phyloP scores from a whole-genome alignment of 75 land plant species.

The Cryptomeria japonica region DNA sequence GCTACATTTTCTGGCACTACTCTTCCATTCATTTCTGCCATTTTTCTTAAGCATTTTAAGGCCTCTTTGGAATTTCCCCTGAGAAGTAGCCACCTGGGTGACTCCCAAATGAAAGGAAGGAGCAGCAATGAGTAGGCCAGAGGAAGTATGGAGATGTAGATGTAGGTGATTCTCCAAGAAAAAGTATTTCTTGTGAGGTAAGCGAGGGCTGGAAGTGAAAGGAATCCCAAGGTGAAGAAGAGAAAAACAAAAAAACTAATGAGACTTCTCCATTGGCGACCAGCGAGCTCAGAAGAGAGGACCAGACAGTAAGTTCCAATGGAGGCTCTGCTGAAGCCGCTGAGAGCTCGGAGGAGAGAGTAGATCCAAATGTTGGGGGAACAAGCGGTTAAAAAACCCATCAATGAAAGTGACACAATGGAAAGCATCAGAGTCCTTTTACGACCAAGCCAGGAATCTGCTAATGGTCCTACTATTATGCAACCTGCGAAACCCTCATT shows the following conservation, averaged over 20 bases:
- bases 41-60: conserved; percentile 31
- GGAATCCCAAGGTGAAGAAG: conserved; percentile 55
- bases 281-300: background rate
- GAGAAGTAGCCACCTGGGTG: conserved; percentile 14
- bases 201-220: conserved; percentile 50
- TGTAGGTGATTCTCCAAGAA: conserved; percentile 53
- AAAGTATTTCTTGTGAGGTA: conserved; percentile 13
- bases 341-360: too few relatives aligned
- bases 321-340: too few relatives aligned
- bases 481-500: too few relatives aligned
- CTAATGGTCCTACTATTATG: conserved; percentile 21
- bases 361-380: conserved; percentile 22
- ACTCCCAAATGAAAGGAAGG: too few relatives aligned
- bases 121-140: background rate
- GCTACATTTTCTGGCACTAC: background rate
- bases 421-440: too few relatives aligned
- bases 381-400: conserved; percentile 44
- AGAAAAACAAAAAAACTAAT: conserved; percentile 36
- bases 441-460: too few relatives aligned
- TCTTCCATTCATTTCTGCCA: background rate
- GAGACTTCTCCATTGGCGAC: conserved; percentile 29
- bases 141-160: conserved; percentile 45
- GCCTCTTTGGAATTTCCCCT: conserved; percentile 60
- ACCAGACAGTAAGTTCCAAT: too few relatives aligned
- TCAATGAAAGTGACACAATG: conserved; percentile 17